phyloP scores from a whole-genome alignment of 495 filamentous ascomycete genomes.

The Lichenothelia convexa region DNA sequence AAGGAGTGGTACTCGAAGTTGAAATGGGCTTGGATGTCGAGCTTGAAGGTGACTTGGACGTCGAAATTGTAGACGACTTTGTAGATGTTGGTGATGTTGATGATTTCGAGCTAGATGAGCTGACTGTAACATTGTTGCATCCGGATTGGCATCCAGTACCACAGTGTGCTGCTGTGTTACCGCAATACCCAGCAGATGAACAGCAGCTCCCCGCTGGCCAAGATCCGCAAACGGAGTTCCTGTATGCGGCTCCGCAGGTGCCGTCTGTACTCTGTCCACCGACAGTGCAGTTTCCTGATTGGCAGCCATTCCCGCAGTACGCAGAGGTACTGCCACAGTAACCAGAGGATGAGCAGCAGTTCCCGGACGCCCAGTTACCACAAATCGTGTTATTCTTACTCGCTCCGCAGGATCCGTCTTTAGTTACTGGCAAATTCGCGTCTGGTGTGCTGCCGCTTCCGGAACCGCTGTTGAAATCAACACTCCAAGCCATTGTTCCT shows the following conservation, averaged over 20 bases:
- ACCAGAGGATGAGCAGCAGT: neutral
- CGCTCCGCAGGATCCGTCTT: neutral
- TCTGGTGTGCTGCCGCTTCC: too few relatives aligned
- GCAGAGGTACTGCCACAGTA: neutral
- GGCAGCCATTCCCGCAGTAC: neutral
- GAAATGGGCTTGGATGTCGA: too few relatives aligned
- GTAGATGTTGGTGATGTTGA: too few relatives aligned
- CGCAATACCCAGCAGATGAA: neutral
- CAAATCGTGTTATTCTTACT: neutral
- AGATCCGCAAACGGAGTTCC: neutral
- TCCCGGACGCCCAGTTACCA: neutral
- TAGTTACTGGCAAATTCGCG: too few relatives aligned
- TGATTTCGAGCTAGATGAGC: too few relatives aligned
- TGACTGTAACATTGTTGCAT: too few relatives aligned
- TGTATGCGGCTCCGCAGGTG: neutral
- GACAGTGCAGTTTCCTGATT: neutral
- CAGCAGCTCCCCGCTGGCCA: neutral
- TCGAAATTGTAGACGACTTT: too few relatives aligned
- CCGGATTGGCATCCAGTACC: neutral
- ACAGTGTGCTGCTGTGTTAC: neutral
- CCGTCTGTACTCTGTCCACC: neutral
- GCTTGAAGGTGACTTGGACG: too few relatives aligned
- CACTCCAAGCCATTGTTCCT: too few relatives aligned
- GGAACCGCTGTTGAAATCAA: too few relatives aligned
- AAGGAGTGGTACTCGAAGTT: too few relatives aligned